Conservation (phyloP, 306 rosid species). For the Astragalus glycyphyllos region DNA sequence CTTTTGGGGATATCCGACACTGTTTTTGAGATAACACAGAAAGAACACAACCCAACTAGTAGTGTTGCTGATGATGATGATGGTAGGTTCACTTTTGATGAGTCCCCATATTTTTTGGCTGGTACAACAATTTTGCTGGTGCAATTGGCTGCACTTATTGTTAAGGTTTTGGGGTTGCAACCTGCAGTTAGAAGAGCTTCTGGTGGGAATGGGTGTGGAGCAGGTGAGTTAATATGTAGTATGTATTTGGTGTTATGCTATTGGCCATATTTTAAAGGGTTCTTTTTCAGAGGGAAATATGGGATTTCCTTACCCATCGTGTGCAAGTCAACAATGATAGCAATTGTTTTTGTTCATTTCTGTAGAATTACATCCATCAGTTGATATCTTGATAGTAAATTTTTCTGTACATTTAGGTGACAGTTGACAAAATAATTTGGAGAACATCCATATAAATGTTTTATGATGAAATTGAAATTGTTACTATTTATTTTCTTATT, state of each 20-base stretch:
- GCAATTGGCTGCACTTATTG: slow-evolving; percentile 50
- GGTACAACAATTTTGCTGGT: slow-evolving; percentile 67
- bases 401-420: not conserved
- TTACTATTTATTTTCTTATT: too few relatives aligned
- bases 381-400: not conserved
- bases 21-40: slow-evolving; percentile 68
- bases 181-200: not conserved
- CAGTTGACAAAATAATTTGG: too few relatives aligned
- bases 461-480: too few relatives aligned
- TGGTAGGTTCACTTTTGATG: slow-evolving; percentile 59
- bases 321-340: slow-evolving; percentile 53
- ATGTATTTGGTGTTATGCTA: slow-evolving; percentile 52
- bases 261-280: slow-evolving; percentile 66
- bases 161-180: slow-evolving; percentile 44
- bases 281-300: slow-evolving; percentile 59
- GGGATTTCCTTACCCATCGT: slow-evolving; percentile 67
- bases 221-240: slow-evolving; percentile 52
- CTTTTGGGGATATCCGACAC: slow-evolving; percentile 59
- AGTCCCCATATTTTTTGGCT: slow-evolving; percentile 63
- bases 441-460: too few relatives aligned
- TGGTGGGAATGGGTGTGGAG: slow-evolving; percentile 49
- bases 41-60: slow-evolving; percentile 48
- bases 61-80: slow-evolving; percentile 6
- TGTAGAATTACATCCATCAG: slow-evolving; percentile 12
- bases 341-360: slow-evolving; percentile 48